Evolutionary conservation across 2,329 filamentous ascomycete genomes (phyloP), one percentile per base, ranked within the genome.

Genomic region (Scedosporium minutisporum): DNA sequence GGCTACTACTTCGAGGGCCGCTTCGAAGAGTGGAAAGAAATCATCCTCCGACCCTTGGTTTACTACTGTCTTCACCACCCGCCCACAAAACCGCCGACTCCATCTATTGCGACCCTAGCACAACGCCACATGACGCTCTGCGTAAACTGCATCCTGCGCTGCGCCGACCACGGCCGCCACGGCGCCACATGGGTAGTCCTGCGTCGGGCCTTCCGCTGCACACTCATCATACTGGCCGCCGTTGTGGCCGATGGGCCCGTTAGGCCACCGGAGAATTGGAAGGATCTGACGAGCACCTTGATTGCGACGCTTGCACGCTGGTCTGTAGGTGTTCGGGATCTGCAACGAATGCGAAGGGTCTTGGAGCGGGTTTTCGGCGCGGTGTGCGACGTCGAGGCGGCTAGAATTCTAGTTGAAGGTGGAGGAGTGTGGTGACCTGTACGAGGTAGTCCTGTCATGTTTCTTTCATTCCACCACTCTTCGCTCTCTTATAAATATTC

Each of bases 21-120:
- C 7, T 63, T 63, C 14, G 48, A 63, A 18, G 58, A 60, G 6
- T 66, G 65, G 64, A 64, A 64, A 23, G 64, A 66, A 27, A 64
- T 60, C 21, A 64, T 64, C 4, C 63, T 66, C 27, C 60, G 65
- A 9, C 65, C 64, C 21, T 18, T 66, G 6, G 59, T 64, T 5
- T 66, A 66, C 61, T 65, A 57, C 55, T 65, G 57, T 7, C 60
- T 66, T 6, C 65, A 66, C 57, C 16, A 44, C 4, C 59, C 63
- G 2, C 41, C 38, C 12, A 25, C 25, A 18, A 27, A 33, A 10
- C 59, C 60, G 14, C 60, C 51, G 12, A 21, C 60, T 16, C 63
- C 58, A 6, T 27, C 51, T 10, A 18, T 57, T 3, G 51, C 46
- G 14, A 58, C 64, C 3, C 62, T 66, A 29, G 65, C 64, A 27